A percentile compares a stretch with the other conserved stretches of the same genome.
phyloP scores from a whole-genome alignment of 139 green algal species.

The Mesostigma viride region DNA sequence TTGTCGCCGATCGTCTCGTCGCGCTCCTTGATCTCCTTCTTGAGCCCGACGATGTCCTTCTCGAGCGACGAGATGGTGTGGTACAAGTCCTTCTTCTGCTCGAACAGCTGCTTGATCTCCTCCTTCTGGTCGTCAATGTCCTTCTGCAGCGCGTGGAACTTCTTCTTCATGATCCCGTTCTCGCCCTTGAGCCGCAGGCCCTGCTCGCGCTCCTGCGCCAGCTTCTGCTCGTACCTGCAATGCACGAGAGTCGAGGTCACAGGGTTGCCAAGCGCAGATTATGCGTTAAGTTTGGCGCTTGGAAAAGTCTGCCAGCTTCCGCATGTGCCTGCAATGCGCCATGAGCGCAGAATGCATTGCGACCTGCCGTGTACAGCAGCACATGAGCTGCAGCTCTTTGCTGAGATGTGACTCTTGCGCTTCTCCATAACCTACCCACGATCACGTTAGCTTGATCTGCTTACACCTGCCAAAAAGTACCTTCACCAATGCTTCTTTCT shows the following conservation, averaged over 20 bases:
- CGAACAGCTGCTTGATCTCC: constrained; percentile 65
- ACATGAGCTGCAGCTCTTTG: no score
- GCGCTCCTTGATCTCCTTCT: constrained; percentile 69
- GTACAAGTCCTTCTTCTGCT: constrained; percentile 63
- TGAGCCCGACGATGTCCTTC: constrained; percentile 68
- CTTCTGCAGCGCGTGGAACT: constrained; percentile 67
- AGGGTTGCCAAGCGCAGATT: neutral
- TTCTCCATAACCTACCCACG: no score
- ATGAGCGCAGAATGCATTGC: no score
- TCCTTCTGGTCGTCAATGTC: constrained; percentile 70
- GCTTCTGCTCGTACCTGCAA: constrained; percentile 23
- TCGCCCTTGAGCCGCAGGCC: constrained; percentile 73
- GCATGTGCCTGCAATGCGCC: no score
- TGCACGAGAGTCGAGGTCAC: no score
- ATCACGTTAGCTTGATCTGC: no score
- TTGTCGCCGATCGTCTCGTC: constrained; percentile 88
- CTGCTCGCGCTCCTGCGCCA: constrained; percentile 51
- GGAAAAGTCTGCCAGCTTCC: no score
- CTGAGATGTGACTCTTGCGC: no score
- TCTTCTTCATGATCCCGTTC: constrained; percentile 90
- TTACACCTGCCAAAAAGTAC: no score
- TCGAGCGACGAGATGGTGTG: constrained; percentile 46
- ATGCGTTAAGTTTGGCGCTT: constrained; percentile 4
- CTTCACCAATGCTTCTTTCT: no score
- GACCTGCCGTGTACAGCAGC: no score